Base-by-base conservation (phyloP, 2,329 filamentous ascomycete genomes). In the Arthrobotrys sphaeroides region DNA sequence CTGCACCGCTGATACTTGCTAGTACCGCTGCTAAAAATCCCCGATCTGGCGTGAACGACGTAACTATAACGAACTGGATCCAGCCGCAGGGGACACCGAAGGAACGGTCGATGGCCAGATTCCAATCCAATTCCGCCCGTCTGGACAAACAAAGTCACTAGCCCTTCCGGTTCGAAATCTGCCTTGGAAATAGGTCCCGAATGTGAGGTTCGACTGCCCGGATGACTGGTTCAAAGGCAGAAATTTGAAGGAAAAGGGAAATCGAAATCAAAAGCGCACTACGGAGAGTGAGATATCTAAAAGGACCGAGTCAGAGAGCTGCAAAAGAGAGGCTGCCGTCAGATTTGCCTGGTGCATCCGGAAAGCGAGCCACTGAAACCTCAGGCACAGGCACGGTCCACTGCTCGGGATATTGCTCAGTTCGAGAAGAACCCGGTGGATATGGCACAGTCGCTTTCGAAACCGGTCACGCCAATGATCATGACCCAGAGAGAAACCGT, bases 71-170 rank as follows among this genome's bases (percentile, higher is more conserved):
- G 59, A 45, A 36, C 18, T 24, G 31, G 60, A 59, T 73, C 69
- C 60, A 66, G 69, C 69, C 69, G 51, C 69, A 66, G 40, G 42
- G 49, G 36, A 73, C 60, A 62, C 51, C 36, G 64, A 57, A 57
- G 65, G 40, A 60, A 69, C 65, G n/a, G 24, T 33, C 65, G 53
- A 42, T 53, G 42, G 55, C 33, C 43, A 31, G 53, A 26, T 36
- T 40, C 20, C n/a, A n/a, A n/a, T n/a, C 33, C 42, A 59, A 59
- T 67, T 72, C 67, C 22, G 42, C 42, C 67, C 47, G 57, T 18
- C 42, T 22, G 67, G 42, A 57, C 12, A 10, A 20, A 42, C 43
- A 18, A 43, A 33, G 16, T 45, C 12, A 43, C 24, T 36, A 53
- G 43, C 16, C 3, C 51, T 22, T 66, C 24, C 47, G n/a, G 26